Evolutionary conservation across 176 grass and related monocot genomes (phyloP), one percentile per base, ranked within the genome.

Genomic region (Leersia perrieri): DNA sequence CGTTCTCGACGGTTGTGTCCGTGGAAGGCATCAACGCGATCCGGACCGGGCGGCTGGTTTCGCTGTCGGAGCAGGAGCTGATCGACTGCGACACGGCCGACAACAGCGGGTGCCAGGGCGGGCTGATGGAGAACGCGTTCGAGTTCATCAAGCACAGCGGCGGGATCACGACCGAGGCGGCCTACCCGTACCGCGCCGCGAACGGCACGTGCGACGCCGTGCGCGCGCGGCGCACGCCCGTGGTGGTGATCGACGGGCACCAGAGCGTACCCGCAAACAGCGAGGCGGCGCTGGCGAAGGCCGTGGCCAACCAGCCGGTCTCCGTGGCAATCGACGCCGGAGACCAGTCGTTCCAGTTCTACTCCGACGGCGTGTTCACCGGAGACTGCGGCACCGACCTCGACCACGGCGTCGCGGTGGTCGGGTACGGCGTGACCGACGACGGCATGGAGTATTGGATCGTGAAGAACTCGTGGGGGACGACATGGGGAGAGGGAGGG

Each of bases 1-100:
- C 93, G 0, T 95, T 95, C 78, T 92, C 93, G 1, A 86, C 93
- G 2, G 84, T 95, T 15, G 90, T 81, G 60, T 62, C 93, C 10
- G 85, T 95, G 58, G 93, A 95, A 51, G 90, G 93, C 35, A 90
- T 92, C 88, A 92, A 95, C 85, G 80, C 86, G 12, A 92, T 95
- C 78, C 81, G 77, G 28, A 92, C 82, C 3, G 88, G 80, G 32
- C 47, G 34, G 22, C 71, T 95, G 35, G 20, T 95, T 44, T 90
- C 90, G 0, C 81, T 95, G 28, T 95, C 90, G 18, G 87, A 95
- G 57, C 93, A 92, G 88, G 93, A 95, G 82, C 90, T 95, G 4
- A n/a, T 95, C 27, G 93, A 95, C 69, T 92, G 93, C 38, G 93
- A 95, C 81, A 88, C 68, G 22, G 72, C 32, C 5, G 85, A 92